Evolutionary conservation across 2,329 filamentous ascomycete species (phyloP), one percentile per base, ranked within the genome.

Genomic region (Stachybotrys echinatus): DNA sequence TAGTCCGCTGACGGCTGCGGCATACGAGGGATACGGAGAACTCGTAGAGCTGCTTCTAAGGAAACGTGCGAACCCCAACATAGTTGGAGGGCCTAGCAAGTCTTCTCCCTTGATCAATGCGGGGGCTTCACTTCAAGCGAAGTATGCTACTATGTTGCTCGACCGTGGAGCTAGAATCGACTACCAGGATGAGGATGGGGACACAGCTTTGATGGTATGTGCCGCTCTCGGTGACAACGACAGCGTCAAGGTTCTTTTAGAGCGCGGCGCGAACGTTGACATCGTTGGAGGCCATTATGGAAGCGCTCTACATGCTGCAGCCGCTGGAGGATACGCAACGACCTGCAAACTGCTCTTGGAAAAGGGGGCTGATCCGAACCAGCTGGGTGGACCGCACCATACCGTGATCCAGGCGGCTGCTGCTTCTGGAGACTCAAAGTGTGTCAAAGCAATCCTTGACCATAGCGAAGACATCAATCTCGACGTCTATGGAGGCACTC

Each of bases 381-480:
- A 23, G 12, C 43, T 50, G 12, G 31, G 42, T 21, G 51, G 51
- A 4, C 51, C 51, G 4, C 50, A 40, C 19, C 43, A 43, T 18
- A 50, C 51, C 10, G 51, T 46, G 6, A 45, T 53, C 27, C 51
- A 53, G 38, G 51, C 51, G 18, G 51, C 51, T 21, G 51, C 51
- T 18, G 48, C 48, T 5, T 53, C 51, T 0, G 51, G 49, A 23
- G 43, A 48, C 34, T 6, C 51, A 19, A 45, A 53, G 8, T 48
- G 45, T 23, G 45, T 53, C 12, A 48, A 50, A 45, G 48, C 31
- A 12, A 45, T 53, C 38, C 42, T 53, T 19, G 51, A 50, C 12
- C 48, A 50, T 20, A 42, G 10, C 6, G 20, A 49, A 3, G 39
- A 53, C 17, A 45, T 53, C 34, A 44, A 53, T 19, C 31, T 53